A percentile compares a stretch with the other conserved stretches of the same genome.
Conservation (phyloP, 176 grass and related monocot species). For the Oryza glaberrima region DNA sequence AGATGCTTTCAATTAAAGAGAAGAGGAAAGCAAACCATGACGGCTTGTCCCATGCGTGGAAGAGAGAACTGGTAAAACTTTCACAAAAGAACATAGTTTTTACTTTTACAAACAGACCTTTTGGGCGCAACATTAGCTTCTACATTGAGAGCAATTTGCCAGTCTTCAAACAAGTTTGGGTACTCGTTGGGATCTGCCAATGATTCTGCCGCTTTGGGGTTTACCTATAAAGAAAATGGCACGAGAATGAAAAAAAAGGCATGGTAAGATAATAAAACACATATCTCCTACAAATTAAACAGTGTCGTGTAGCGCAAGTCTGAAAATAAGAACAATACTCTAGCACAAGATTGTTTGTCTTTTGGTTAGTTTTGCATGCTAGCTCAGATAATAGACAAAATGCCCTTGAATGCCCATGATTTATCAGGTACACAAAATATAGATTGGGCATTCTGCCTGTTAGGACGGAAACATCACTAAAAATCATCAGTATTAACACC, state of each 20-base stretch:
- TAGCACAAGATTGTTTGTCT: not conserved
- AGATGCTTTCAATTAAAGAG: not conserved
- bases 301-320: not conserved
- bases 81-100: constrained; percentile 16
- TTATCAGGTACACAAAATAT: not conserved
- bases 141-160: constrained; percentile 92
- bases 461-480: constrained; percentile 32
- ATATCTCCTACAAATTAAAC: constrained; percentile 12
- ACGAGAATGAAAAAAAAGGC: not conserved
- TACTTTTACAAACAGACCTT: constrained; percentile 48
- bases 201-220: constrained; percentile 91
- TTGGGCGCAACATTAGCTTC: constrained; percentile 63
- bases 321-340: constrained; percentile 32
- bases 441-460: not conserved
- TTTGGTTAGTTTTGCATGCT: constrained; percentile 1
- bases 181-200: constrained; percentile 90
- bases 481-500: not conserved
- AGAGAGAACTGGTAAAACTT: constrained; percentile 14
- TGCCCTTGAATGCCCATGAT: not conserved
- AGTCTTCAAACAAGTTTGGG: constrained; percentile 94
- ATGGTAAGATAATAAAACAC: constrained; percentile 20
- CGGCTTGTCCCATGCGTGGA: not conserved
- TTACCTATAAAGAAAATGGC: constrained; percentile 56
- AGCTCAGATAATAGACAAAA: not conserved
- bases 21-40: not conserved